Evolutionary conservation across 2,329 filamentous ascomycete genomes (phyloP).

Genomic region (Monosporascus cannonballus): DNA sequence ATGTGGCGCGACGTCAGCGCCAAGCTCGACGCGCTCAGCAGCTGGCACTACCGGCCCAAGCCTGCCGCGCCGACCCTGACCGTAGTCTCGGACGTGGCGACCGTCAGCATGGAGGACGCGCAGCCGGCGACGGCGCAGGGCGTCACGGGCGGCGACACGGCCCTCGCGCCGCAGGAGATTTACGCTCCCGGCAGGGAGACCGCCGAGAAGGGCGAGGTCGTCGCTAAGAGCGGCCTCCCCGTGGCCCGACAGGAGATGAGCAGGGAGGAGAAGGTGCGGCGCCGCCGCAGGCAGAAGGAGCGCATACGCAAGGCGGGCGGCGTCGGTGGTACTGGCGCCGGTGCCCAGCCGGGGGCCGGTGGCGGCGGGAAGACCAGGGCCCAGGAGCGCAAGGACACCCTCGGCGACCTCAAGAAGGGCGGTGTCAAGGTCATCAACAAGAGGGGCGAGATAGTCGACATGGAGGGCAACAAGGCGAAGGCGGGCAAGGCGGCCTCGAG

Average conservation of each 20-base stretch:
- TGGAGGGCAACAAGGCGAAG: constrained; percentile 72
- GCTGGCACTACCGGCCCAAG: constrained; percentile 94
- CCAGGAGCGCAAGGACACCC: constrained; percentile 43
- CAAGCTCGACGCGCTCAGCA: constrained; percentile 82
- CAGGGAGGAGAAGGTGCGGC: constrained; percentile 74
- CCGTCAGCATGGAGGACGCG: constrained; percentile 90
- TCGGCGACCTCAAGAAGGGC: constrained; percentile 51
- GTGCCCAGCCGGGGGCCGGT: constrained; percentile 16
- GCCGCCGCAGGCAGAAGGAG: constrained; percentile 79
- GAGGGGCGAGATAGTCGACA: constrained; percentile 77
- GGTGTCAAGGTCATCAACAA: constrained; percentile 89
- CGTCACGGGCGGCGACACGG: constrained; percentile 60
- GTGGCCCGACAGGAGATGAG: constrained; percentile 80
- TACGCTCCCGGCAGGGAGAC: constrained; percentile 73
- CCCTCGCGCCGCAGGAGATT: constrained; percentile 89
- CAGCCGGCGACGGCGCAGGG: constrained; percentile 77
- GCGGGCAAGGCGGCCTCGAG: constrained; percentile 44
- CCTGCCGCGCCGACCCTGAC: constrained; percentile 74
- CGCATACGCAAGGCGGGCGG: constrained; percentile 65
- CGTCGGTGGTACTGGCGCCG: constrained; percentile 13
- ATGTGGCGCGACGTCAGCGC: constrained; percentile 78
- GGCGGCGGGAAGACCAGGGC: constrained; percentile 39
- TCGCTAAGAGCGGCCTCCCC: constrained; percentile 70
- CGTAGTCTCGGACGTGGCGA: constrained; percentile 85
- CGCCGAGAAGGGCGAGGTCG: constrained; percentile 62